These are phyloP conservation scores for fission yeast (Schizosaccharomyces pombe) DNA, from an alignment of 805 yeast genomes.

Conservation along the genomic window DNA sequence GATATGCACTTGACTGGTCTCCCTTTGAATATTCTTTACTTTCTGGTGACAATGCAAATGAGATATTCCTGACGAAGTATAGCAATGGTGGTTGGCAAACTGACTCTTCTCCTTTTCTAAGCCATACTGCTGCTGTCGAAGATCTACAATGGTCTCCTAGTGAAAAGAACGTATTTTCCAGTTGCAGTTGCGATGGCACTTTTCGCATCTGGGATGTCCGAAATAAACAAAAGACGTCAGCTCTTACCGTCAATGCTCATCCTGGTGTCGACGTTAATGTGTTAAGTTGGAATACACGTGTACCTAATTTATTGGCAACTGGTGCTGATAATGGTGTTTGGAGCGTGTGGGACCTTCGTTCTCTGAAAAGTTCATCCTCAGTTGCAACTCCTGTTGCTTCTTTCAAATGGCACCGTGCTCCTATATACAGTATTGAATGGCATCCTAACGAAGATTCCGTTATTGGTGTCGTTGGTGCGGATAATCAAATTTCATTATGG, in stretches of 20 bases:
- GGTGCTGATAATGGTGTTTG: conserved; percentile 95
- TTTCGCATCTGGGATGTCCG: conserved; percentile 93
- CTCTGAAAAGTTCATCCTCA: conserved; percentile 34
- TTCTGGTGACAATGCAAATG: conserved; percentile 74
- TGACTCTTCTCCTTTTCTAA: conserved; percentile 50
- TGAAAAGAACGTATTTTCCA: conserved; percentile 84
- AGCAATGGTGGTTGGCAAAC: conserved; percentile 56
- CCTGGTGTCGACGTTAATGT: conserved; percentile 62
- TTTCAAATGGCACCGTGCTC: conserved; percentile 82
- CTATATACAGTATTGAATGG: conserved; percentile 81
- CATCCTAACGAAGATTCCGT: conserved; percentile 90
- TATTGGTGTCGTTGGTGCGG: conserved; percentile 87
- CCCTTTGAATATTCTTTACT: conserved; percentile 53
- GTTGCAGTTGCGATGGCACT: conserved; percentile 77
- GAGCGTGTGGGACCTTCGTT: conserved; percentile 95
- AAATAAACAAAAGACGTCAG: conserved; percentile 66
- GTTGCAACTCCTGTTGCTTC: conserved; percentile 69
- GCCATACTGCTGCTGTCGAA: conserved; percentile 42
- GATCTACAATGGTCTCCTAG: conserved; percentile 91
- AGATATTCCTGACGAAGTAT: conserved; percentile 55
- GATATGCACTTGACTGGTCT: conserved; percentile 93
- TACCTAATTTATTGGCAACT: conserved; percentile 68
- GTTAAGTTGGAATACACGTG: conserved; percentile 79
- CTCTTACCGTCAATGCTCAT: conserved; percentile 62
- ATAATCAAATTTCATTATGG: conserved; percentile 92